Evolutionary conservation across 1,284 basidiomycete species (phyloP).

Genomic region (Ganoderma multipileum): DNA sequence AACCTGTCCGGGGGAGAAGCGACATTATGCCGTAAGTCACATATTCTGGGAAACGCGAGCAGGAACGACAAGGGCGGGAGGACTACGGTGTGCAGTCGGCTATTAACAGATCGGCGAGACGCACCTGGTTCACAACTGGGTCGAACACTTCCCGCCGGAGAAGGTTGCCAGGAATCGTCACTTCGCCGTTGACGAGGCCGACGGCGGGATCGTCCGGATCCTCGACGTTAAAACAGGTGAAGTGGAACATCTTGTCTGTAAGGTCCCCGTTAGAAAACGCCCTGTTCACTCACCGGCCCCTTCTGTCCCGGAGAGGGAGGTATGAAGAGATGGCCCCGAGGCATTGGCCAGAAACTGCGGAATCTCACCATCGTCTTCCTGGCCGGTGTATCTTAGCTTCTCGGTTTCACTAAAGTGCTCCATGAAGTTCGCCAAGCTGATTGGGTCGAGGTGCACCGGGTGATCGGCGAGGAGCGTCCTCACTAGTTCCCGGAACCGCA

Average conservation of each 20-base stretch:
- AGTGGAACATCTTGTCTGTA: slow-evolving; percentile 80
- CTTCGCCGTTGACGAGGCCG: slow-evolving; percentile 79
- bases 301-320: background rate
- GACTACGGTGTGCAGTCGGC: slow-evolving; percentile 19
- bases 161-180: slow-evolving; percentile 78
- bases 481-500: slow-evolving; percentile 81
- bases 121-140: slow-evolving; percentile 76
- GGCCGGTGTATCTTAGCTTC: slow-evolving; percentile 75
- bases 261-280: slow-evolving; percentile 20
- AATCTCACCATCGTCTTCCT: slow-evolving; percentile 71
- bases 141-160: slow-evolving; percentile 81
- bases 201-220: slow-evolving; percentile 77
- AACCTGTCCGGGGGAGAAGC: slow-evolving; percentile 53
- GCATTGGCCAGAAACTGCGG: background rate
- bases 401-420: slow-evolving; percentile 87
- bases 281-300: slow-evolving; percentile 4
- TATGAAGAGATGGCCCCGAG: slow-evolving; percentile 7
- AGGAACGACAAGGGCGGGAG: slow-evolving; percentile 20
- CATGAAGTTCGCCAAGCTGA: slow-evolving; percentile 84
- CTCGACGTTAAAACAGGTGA: slow-evolving; percentile 82
- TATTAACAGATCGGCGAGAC: slow-evolving; percentile 28
- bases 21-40: slow-evolving; percentile 24
- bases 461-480: slow-evolving; percentile 73
- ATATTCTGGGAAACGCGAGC: slow-evolving; percentile 11
- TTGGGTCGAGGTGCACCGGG: slow-evolving; percentile 78